These are phyloP conservation scores for Picea abies DNA, from an alignment of 83 land plant genomes.

Conservation along the genomic window DNA sequence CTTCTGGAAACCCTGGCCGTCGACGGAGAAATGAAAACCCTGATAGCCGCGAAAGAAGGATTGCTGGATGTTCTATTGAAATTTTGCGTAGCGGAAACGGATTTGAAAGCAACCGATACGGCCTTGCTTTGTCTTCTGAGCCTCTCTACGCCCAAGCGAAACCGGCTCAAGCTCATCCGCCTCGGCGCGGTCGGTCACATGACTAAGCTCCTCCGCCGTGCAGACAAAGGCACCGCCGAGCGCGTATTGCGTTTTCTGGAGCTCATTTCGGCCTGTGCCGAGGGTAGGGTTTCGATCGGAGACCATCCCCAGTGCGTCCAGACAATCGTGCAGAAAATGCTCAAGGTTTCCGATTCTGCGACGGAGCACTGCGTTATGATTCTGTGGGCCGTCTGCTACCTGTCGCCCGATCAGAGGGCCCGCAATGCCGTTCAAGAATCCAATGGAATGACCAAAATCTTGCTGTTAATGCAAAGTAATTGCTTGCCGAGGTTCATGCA, in stretches of 20 bases:
- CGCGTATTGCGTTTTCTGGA: constrained; percentile 51
- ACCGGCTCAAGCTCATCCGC: constrained; percentile 20
- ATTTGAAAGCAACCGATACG: constrained; percentile 23
- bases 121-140: constrained; percentile 29
- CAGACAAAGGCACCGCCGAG: constrained; percentile 31
- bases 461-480: constrained; percentile 67
- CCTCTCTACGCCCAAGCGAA: constrained; percentile 22
- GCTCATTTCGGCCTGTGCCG: constrained; percentile 36
- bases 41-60: constrained; percentile 25
- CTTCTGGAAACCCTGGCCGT: constrained; percentile 28
- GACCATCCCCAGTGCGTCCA: constrained; percentile 26
- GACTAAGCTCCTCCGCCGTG: constrained; percentile 21
- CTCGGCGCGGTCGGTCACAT: constrained; percentile 38
- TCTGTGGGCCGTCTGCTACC: constrained; percentile 65
- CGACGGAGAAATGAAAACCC: constrained; percentile 26
- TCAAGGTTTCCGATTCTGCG: constrained; percentile 54
- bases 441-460: constrained; percentile 49
- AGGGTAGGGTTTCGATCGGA: constrained; percentile 55
- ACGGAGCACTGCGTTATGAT: constrained; percentile 59
- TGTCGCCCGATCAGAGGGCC: constrained; percentile 40
- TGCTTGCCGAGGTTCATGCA: constrained; percentile 54
- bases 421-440: constrained; percentile 31
- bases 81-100: not conserved
- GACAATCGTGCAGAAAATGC: constrained; percentile 42
- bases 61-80: constrained; percentile 24